phyloP scores from a whole-genome alignment of 2,329 filamentous ascomycete species.

The Anthostomella pinea region DNA sequence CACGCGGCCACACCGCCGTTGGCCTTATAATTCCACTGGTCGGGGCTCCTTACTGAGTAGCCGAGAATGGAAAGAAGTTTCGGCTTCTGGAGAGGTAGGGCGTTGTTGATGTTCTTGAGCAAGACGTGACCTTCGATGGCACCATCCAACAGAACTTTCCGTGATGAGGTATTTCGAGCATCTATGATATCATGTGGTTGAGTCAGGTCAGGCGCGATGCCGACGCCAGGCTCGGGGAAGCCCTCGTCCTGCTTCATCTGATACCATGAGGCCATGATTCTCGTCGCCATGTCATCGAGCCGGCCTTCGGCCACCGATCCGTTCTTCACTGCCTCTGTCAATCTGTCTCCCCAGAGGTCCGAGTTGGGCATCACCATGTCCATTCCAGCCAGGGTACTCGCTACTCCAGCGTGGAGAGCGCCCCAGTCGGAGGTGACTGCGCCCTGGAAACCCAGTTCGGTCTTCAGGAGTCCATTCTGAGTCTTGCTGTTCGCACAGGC shows the following conservation, averaged over 20 bases:
- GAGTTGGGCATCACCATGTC: constrained; percentile 59
- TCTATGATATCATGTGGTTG: constrained; percentile 52
- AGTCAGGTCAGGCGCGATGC: constrained; percentile 49
- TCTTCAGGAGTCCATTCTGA: constrained; percentile 54
- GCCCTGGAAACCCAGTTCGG: constrained; percentile 43
- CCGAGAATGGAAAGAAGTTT: constrained; percentile 57
- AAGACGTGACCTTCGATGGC: constrained; percentile 63
- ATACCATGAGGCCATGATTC: constrained; percentile 54
- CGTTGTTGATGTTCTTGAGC: constrained; percentile 56
- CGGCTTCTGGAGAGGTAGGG: constrained; percentile 52
- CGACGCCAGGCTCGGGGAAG: constrained; percentile 46
- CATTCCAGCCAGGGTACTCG: constrained; percentile 44
- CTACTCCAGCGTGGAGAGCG: constrained; percentile 55
- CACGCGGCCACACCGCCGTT: constrained; percentile 34
- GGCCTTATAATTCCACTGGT: constrained; percentile 41
- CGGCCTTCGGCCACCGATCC: constrained; percentile 55
- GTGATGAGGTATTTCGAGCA: constrained; percentile 47
- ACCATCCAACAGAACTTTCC: constrained; percentile 46
- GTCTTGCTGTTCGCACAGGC: constrained; percentile 58
- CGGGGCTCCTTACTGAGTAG: constrained; percentile 53
- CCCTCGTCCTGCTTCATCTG: constrained; percentile 50
- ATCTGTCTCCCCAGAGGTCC: constrained; percentile 42
- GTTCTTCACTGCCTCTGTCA: constrained; percentile 57
- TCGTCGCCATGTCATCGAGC: constrained; percentile 59
- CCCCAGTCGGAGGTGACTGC: constrained; percentile 57